A percentile compares a stretch with the other conserved stretches of the same genome.
Conservation (phyloP, 106 monocot genomes). For the Platanthera zijinensis region DNA sequence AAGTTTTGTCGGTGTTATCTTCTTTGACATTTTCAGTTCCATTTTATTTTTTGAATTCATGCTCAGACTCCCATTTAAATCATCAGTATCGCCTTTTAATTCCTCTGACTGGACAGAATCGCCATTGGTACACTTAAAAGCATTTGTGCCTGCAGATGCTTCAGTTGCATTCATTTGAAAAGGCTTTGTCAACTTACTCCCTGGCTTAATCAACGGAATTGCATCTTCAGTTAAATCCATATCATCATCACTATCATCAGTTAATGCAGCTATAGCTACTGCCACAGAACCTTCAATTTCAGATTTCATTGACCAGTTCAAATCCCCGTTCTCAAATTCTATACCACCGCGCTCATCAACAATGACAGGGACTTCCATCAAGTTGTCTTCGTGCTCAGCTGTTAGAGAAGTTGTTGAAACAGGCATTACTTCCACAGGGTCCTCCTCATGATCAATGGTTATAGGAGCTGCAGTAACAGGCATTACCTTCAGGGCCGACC, state of each 20-base stretch:
- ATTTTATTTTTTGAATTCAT: slow-evolving; percentile 36
- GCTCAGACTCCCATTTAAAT: slow-evolving; percentile 7
- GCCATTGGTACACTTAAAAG: slow-evolving; percentile 2
- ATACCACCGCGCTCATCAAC: background rate
- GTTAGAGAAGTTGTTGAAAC: background rate
- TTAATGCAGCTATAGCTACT: background rate
- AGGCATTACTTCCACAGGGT: background rate
- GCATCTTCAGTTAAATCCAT: background rate
- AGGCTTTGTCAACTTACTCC: slow-evolving; percentile 36
- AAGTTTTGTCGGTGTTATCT: slow-evolving; percentile 50
- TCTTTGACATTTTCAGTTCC: slow-evolving; percentile 86
- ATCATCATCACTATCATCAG: background rate
- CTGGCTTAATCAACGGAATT: background rate
- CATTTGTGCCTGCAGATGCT: slow-evolving; percentile 7
- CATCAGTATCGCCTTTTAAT: slow-evolving; percentile 4
- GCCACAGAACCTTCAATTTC: slow-evolving; percentile 2
- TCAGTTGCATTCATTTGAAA: slow-evolving; percentile 14
- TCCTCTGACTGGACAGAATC: slow-evolving; percentile 15
- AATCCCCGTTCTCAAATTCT: background rate
- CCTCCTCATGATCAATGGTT: background rate
- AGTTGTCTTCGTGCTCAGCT: background rate
- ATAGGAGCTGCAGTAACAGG: background rate
- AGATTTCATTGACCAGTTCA: background rate
- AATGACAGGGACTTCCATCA: background rate
- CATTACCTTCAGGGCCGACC: slow-evolving; percentile 23